phyloP scores from a whole-genome alignment of 768 basidiomycete species.

The Pleurotus sapidus region DNA sequence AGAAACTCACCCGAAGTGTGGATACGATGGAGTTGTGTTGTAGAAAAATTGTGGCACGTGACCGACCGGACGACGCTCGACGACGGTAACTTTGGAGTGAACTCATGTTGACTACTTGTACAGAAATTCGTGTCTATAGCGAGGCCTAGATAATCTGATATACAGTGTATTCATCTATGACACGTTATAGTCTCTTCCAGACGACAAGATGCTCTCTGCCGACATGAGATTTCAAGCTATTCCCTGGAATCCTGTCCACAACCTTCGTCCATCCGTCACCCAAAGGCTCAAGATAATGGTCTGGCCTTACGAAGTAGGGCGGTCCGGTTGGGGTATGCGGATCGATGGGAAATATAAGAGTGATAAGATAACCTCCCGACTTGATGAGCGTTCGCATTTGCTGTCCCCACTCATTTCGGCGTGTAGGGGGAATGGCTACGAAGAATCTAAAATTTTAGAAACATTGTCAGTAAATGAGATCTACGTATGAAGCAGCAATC shows the following conservation, averaged over 20 bases:
- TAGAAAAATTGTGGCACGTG: conserved; percentile 4
- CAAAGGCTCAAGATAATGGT: conserved; percentile 53
- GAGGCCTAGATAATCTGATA: too few relatives aligned
- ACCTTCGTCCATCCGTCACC: conserved; percentile 50
- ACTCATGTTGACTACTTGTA: too few relatives aligned
- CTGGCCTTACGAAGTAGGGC: conserved; percentile 57
- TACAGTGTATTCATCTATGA: too few relatives aligned
- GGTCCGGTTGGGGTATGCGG: conserved; percentile 46
- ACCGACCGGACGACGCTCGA: neutral
- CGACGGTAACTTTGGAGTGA: too few relatives aligned
- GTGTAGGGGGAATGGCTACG: conserved; percentile 60
- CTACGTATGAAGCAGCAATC: neutral
- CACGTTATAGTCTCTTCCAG: conserved; percentile 37
- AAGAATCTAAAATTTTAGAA: conserved; percentile 69
- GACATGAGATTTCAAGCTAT: conserved; percentile 35
- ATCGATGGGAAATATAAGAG: conserved; percentile 56
- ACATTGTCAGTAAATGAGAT: neutral
- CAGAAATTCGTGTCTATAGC: too few relatives aligned
- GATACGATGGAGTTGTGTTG: too few relatives aligned
- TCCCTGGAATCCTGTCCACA: conserved; percentile 46
- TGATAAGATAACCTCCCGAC: conserved; percentile 61
- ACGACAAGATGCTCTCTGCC: conserved; percentile 53
- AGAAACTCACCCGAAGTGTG: too few relatives aligned
- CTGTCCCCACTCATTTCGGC: conserved; percentile 52
- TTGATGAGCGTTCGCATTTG: conserved; percentile 56